Evolutionary conservation across 306 rosid genomes (phyloP), one percentile per base, ranked within the genome.

Genomic region (Phaseolus lunatus): DNA sequence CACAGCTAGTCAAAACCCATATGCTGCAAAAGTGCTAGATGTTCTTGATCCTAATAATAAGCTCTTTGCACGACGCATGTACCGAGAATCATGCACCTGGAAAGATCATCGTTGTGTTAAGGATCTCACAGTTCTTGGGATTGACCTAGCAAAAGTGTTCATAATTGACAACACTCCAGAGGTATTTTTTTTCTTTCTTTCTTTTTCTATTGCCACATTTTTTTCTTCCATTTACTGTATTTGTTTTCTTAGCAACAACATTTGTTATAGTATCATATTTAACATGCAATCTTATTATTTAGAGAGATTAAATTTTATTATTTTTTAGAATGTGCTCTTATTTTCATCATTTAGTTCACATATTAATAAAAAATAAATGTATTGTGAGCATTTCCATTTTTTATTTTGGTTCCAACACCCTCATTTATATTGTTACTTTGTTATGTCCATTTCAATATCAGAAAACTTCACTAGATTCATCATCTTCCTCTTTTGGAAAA

Each of bases 151-250:
- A 49, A 93, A 91, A 85, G 93, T 93, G 64, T 87, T 76, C 72
- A 93, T 93, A 73, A 72, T 93, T 13, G 98, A 93, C 85, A 93
- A 93, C 85, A 76, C 91, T 84, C 98, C 98, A n/a, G 89, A 91
- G 98, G 97, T 93, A 87, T 43, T 53, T 12, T 2, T 75, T 79
- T 52, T 6, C 65, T 77, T 22, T 1, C 33, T 29, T 7, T 70
- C 19, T 75, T n/a, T n/a, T n/a, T n/a, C n/a, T n/a, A n/a, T n/a
- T n/a, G n/a, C n/a, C n/a, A n/a, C n/a, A n/a, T n/a, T n/a, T n/a
- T n/a, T n/a, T 61, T 70, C 67, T 33, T 57, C 62, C 49, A 49
- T 67, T 43, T 37, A 31, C 7, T 0, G 7, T 31, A 31, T 4
- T 5, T 31, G 20, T n/a, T 35, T 4, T 26, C 4, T 24, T 13